Conservation (phyloP, 169 alveolate species). For the Plasmodium berghei region DNA sequence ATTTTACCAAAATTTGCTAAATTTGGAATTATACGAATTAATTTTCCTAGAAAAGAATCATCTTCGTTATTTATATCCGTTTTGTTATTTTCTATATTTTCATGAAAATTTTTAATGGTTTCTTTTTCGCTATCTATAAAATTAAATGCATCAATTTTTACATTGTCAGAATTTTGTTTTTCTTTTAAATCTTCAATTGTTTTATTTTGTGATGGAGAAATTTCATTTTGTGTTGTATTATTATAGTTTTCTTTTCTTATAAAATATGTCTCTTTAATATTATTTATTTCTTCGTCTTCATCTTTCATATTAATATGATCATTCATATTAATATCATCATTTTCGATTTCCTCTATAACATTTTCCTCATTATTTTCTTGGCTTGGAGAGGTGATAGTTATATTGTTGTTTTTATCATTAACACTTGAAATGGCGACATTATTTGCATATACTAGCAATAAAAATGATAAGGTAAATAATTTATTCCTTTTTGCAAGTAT, state of each 20-base stretch:
- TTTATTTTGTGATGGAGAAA: too few relatives aligned
- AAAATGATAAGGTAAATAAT: conserved; percentile 15
- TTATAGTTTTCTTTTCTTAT: too few relatives aligned
- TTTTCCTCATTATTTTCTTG: background rate
- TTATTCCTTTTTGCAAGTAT: conserved; percentile 24
- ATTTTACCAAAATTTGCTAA: too few relatives aligned
- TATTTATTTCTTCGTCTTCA: background rate
- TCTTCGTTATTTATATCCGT: too few relatives aligned
- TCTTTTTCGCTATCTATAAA: too few relatives aligned
- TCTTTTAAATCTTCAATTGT: background rate
- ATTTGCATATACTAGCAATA: conserved; percentile 35
- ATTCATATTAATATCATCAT: background rate
- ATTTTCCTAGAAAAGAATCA: too few relatives aligned
- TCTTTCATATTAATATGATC: background rate
- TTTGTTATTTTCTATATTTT: too few relatives aligned
- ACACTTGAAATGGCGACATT: conserved; percentile 1
- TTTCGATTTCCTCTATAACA: background rate
- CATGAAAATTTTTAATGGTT: too few relatives aligned
- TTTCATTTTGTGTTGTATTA: too few relatives aligned
- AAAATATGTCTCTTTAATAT: background rate
- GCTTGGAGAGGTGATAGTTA: background rate
- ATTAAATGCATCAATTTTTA: too few relatives aligned
- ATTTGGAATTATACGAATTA: too few relatives aligned
- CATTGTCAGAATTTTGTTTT: background rate
- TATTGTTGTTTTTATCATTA: conserved; percentile 10